These are phyloP conservation scores for Zangia roseola DNA, from an alignment of 768 basidiomycete genomes.

Conservation along the genomic window DNA sequence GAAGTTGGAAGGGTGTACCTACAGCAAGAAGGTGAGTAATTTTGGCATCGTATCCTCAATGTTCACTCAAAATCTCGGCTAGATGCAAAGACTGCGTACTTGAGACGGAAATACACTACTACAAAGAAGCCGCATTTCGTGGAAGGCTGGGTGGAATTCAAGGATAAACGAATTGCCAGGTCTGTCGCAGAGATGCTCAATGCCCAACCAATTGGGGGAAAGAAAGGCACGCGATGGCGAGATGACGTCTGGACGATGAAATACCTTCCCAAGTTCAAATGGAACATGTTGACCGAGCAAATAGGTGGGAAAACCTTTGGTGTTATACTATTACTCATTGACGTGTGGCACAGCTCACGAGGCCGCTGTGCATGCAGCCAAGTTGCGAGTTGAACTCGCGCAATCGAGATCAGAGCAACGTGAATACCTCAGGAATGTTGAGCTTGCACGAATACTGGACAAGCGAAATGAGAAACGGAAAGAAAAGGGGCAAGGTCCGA, in stretches of 20 bases:
- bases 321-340: constrained; percentile 9
- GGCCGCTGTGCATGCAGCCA: constrained; percentile 82
- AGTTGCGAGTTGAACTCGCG: constrained; percentile 87
- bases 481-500: constrained; percentile 53
- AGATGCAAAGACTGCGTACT: constrained; percentile 89
- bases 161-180: constrained; percentile 88
- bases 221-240: constrained; percentile 86
- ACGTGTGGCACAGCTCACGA: constrained; percentile 72
- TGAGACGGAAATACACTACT: constrained; percentile 74
- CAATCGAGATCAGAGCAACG: constrained; percentile 87
- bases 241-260: constrained; percentile 99
- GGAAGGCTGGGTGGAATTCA: constrained; percentile 99
- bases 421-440: constrained; percentile 92
- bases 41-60: neutral
- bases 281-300: constrained; percentile 99
- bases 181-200: constrained; percentile 94
- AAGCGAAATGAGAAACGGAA: constrained; percentile 72
- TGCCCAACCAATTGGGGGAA: constrained; percentile 92
- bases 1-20: constrained; percentile 92
- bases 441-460: constrained; percentile 82
- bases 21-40: constrained; percentile 77
- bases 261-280: constrained; percentile 96
- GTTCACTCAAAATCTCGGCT: constrained; percentile 3
- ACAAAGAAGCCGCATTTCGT: constrained; percentile 87
- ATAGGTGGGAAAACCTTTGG: constrained; percentile 66